Base-by-base conservation (phyloP, 73 alveolate species). In the Tetrahymena malaccensis region DNA sequence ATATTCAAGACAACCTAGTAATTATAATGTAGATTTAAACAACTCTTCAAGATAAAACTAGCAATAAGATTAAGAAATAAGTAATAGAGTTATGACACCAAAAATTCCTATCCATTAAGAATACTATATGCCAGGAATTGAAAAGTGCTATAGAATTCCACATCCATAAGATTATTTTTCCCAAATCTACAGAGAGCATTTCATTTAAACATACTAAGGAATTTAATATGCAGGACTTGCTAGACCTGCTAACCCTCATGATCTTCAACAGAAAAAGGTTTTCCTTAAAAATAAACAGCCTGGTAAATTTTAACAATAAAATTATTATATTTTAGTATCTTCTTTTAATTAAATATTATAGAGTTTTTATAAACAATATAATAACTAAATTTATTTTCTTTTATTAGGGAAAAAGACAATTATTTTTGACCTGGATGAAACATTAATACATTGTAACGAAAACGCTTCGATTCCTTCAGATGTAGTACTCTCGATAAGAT, bases 401-500 rank as follows among this genome's bases (percentile, higher is more conserved):
- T 35, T 7, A 35, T 0, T 95, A 95, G 97, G 94, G 55, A 95
- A 95, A 85, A 95, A 85, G 27, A 70, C 97, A n/a, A 15, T 95
- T 11, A 85, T 95, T 35, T 95, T 95, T 37, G 97, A 95, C 93
- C 94, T 95, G 6, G 97, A 95, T 95, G 97, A 95, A 50, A 95
- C 97, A 31, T 37, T 95, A 21, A 94, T 95, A 19, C 97, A 95
- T 85, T 95, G 97, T 50, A 95, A 95, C 56, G 97, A 95, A 95
- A 37, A 85, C 10, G 56, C 94, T 5, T 35, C 35, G 25, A 40
- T 70, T 55, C 94, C 94, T 70, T 95, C 95, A n/a, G 97, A 95
- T 93, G 94, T 95, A 43, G 89, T 95, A 0, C 94, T 95, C 55
- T 43, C 93, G 6, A 95, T 95, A 17, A 43, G 94, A 35, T 70